Conservation (phyloP, 805 yeast genomes). For the Millerago galiae region DNA sequence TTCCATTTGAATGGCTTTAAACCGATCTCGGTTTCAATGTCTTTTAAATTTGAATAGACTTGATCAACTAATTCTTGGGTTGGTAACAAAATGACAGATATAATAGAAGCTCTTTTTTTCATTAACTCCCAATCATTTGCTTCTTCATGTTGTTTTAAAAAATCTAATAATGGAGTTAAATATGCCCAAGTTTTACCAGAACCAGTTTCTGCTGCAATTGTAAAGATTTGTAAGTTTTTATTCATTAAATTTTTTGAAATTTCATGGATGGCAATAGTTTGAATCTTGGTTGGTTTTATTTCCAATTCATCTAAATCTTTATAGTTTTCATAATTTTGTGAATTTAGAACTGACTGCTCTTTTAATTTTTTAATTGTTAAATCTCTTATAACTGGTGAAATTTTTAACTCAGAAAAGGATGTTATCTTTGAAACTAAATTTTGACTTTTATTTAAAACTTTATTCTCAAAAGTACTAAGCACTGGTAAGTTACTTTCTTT, state of each 20-base stretch:
- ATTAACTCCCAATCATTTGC: conserved; percentile 27
- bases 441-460: conserved; percentile 28
- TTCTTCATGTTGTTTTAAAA: conserved; percentile 47
- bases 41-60: conserved; percentile 42
- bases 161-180: conserved; percentile 66
- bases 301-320: conserved; percentile 10
- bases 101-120: conserved; percentile 39
- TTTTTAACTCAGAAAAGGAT: conserved; percentile 58
- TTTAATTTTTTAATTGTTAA: conserved; percentile 52
- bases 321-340: conserved; percentile 19
- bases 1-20: conserved; percentile 56
- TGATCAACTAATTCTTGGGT: conserved; percentile 86
- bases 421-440: conserved; percentile 45
- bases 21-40: conserved; percentile 30
- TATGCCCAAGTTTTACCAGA: conserved; percentile 96
- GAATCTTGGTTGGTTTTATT: conserved; percentile 70
- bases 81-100: conserved; percentile 78
- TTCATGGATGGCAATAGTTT: conserved; percentile 57
- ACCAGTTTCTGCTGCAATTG: conserved; percentile 95
- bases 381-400: conserved; percentile 60
- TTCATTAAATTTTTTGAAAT: conserved; percentile 28
- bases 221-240: conserved; percentile 49
- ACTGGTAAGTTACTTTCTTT: conserved; percentile 16
- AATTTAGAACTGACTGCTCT: conserved; percentile 34
- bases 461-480: conserved; percentile 22